Evolutionary conservation across 179 eudicot species (phyloP).

Genomic region (Patellifolia procumbens): DNA sequence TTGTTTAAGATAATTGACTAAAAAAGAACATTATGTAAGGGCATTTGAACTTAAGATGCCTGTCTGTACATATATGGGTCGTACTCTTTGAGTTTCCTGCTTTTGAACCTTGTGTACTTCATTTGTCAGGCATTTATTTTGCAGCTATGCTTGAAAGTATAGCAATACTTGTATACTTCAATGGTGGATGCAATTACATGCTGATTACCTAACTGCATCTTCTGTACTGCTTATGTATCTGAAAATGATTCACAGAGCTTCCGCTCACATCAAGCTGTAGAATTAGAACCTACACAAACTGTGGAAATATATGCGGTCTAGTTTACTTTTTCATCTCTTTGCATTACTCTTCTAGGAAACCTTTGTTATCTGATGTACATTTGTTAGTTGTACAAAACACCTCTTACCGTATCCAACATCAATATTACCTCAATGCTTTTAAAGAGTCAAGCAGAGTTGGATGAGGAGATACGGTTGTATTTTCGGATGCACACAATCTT

Average conservation of each 20-base stretch:
- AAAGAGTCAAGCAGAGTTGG: background rate
- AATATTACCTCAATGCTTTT: background rate
- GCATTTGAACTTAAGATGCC: background rate
- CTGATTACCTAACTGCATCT: too few relatives aligned
- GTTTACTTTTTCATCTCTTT: background rate
- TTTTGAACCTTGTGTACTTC: background rate
- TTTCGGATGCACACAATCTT: background rate
- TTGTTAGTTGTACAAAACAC: background rate
- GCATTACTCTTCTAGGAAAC: background rate
- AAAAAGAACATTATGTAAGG: background rate
- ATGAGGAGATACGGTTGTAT: background rate
- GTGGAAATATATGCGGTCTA: background rate
- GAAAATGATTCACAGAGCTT: background rate
- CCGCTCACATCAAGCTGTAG: background rate
- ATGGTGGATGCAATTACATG: too few relatives aligned
- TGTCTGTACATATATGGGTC: background rate
- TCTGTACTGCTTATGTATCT: too few relatives aligned
- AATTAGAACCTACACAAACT: background rate
- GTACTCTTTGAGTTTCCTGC: background rate
- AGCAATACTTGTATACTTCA: background rate
- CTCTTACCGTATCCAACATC: background rate
- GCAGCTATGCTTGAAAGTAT: background rate
- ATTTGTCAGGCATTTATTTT: background rate
- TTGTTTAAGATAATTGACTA: background rate
- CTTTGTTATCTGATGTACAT: background rate